These are phyloP conservation scores for Penicillium longicatenatum DNA, from an alignment of 495 filamentous ascomycete species.

Conservation along the genomic window DNA sequence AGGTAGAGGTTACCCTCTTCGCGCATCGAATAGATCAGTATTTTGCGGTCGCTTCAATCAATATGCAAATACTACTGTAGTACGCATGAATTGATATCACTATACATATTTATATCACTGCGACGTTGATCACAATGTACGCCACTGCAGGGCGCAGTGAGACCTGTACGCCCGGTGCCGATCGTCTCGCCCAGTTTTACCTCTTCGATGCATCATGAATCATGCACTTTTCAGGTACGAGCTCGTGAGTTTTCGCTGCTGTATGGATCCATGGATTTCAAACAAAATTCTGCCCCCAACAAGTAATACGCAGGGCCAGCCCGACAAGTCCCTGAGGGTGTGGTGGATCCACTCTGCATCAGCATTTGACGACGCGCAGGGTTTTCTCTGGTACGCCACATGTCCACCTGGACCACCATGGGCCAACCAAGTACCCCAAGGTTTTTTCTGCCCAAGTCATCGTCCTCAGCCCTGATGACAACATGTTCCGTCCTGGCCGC, in stretches of 20 bases:
- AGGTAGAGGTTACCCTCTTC: not conserved
- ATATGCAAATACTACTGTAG: not conserved
- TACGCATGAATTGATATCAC: not conserved
- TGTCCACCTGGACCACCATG: not conserved
- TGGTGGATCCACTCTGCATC: not conserved
- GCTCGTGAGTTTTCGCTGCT: not conserved
- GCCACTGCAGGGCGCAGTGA: not conserved
- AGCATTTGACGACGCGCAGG: not conserved
- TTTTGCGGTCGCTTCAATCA: not conserved
- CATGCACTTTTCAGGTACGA: not conserved
- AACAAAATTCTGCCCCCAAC: not conserved
- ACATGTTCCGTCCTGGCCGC: constrained; percentile 20
- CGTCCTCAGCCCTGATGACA: constrained; percentile 19
- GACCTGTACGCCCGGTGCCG: not conserved
- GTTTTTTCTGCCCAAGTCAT: constrained; percentile 19
- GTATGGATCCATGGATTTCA: not conserved
- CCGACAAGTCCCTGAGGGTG: not conserved
- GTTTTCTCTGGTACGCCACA: not conserved
- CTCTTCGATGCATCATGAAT: not conserved
- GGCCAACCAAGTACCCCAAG: constrained; percentile 12
- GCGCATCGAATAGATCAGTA: not conserved
- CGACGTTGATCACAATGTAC: not conserved
- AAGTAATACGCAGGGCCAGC: not conserved
- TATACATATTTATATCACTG: not conserved
- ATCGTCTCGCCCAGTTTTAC: not conserved